phyloP scores from a whole-genome alignment of 805 yeast species.

The Komagataella pseudopastoris region DNA sequence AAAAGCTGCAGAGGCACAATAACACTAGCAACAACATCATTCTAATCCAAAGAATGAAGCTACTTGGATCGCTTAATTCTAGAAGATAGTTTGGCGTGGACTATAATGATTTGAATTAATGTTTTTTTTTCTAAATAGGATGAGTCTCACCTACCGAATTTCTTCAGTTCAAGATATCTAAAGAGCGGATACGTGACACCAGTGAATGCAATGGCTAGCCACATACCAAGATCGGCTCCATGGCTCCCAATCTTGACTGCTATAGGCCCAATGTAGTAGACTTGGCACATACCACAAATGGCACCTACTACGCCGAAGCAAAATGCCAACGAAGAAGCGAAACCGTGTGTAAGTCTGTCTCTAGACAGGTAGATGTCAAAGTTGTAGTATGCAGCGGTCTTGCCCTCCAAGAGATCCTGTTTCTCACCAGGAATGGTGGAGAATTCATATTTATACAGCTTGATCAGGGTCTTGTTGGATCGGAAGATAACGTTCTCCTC shows the following conservation, averaged over 20 bases:
- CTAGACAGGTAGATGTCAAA: conserved; percentile 65
- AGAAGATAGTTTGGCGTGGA: too few species aligned
- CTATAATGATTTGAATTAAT: background rate
- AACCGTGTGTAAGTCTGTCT: conserved; percentile 47
- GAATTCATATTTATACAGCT: conserved; percentile 29
- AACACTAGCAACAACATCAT: too few species aligned
- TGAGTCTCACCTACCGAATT: conserved; percentile 30
- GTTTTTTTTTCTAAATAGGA: conserved; percentile 13
- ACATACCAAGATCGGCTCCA: conserved; percentile 78
- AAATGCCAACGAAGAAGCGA: conserved; percentile 58
- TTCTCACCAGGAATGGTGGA: conserved; percentile 8
- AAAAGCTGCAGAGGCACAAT: too few species aligned
- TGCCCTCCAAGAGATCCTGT: background rate
- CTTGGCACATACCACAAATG: conserved; percentile 80
- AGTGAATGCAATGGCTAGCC: conserved; percentile 62
- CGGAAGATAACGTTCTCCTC: conserved; percentile 70
- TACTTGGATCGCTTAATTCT: too few species aligned
- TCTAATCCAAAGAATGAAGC: too few species aligned
- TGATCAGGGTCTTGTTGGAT: conserved; percentile 25
- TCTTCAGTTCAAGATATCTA: conserved; percentile 53
- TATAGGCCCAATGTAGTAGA: conserved; percentile 68
- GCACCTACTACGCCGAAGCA: conserved; percentile 68
- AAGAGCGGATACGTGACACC: conserved; percentile 48
- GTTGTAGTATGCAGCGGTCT: conserved; percentile 36
- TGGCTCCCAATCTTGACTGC: conserved; percentile 49